phyloP scores from a whole-genome alignment of 345 rosid genomes.

The Populus tremula region DNA sequence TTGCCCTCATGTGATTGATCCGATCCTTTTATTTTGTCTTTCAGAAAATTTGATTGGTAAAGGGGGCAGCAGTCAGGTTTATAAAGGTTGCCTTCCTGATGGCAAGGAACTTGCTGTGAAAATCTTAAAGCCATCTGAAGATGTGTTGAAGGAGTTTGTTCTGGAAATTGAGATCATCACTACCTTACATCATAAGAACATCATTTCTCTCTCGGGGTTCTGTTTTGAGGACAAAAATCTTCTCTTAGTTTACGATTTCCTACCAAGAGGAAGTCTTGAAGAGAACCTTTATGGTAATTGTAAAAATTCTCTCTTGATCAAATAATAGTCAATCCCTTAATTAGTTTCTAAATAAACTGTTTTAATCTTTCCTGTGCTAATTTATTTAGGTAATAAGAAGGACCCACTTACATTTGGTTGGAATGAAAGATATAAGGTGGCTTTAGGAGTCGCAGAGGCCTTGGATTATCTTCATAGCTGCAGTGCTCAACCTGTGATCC shows the following conservation, averaged over 20 bases:
- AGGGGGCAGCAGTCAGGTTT: slow-evolving; percentile 94
- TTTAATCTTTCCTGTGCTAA: background rate
- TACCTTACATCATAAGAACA: slow-evolving; percentile 68
- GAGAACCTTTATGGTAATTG: slow-evolving; percentile 81
- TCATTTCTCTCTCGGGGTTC: slow-evolving; percentile 77
- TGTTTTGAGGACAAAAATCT: slow-evolving; percentile 69
- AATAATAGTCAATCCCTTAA: background rate
- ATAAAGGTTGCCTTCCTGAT: slow-evolving; percentile 73
- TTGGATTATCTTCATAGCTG: slow-evolving; percentile 70
- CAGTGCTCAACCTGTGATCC: slow-evolving; percentile 57
- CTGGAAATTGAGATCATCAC: slow-evolving; percentile 81
- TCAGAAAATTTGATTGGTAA: slow-evolving; percentile 81
- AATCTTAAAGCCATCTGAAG: slow-evolving; percentile 66
- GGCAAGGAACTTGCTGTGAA: slow-evolving; percentile 91
- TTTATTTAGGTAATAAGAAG: slow-evolving; percentile 56
- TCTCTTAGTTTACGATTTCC: slow-evolving; percentile 74
- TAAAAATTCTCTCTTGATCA: background rate
- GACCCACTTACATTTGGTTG: slow-evolving; percentile 57
- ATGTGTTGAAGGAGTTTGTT: slow-evolving; percentile 67
- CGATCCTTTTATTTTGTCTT: slow-evolving; percentile 2
- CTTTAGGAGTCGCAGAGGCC: slow-evolving; percentile 91
- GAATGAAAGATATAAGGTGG: slow-evolving; percentile 81
- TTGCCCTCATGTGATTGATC: background rate
- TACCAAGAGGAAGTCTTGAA: slow-evolving; percentile 90
- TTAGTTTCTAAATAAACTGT: background rate